phyloP scores from a whole-genome alignment of 176 grass and related monocot species.

The bread wheat (Triticum aestivum) region DNA sequence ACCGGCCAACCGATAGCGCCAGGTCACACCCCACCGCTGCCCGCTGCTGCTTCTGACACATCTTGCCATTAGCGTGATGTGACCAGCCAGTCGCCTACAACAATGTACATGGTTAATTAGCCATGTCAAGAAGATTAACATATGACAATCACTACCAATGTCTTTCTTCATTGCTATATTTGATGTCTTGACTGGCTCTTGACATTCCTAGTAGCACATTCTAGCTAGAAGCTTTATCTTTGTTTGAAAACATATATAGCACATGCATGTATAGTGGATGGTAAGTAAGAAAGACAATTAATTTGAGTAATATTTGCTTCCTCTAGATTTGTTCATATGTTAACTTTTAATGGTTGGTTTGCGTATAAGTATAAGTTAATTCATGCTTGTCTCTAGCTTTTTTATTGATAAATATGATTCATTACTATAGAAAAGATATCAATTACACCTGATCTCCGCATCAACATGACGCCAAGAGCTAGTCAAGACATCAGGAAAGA shows the following conservation, averaged over 20 bases:
- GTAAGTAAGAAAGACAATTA: not conserved
- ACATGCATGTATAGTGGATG: not conserved
- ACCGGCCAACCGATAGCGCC: slow-evolving; percentile 34
- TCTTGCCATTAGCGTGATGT: not conserved
- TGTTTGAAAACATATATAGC: too few species aligned
- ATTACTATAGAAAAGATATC: too few species aligned
- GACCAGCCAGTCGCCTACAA: slow-evolving; percentile 14
- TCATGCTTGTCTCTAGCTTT: not conserved
- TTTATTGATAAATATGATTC: not conserved
- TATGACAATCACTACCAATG: too few species aligned
- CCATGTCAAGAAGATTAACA: not conserved
- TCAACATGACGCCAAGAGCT: too few species aligned
- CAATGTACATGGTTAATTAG: not conserved
- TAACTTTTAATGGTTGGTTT: not conserved
- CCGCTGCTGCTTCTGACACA: not conserved
- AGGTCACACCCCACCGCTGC: not conserved
- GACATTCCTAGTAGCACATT: too few species aligned
- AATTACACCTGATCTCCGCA: too few species aligned
- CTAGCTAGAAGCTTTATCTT: slow-evolving; percentile 17
- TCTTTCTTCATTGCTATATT: not conserved
- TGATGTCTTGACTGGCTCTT: too few species aligned
- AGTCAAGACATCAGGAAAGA: not conserved
- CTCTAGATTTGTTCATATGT: not conserved
- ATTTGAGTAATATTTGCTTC: not conserved
- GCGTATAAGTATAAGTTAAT: not conserved